phyloP scores from a whole-genome alignment of 345 rosid species.

The Acer saccharum region DNA sequence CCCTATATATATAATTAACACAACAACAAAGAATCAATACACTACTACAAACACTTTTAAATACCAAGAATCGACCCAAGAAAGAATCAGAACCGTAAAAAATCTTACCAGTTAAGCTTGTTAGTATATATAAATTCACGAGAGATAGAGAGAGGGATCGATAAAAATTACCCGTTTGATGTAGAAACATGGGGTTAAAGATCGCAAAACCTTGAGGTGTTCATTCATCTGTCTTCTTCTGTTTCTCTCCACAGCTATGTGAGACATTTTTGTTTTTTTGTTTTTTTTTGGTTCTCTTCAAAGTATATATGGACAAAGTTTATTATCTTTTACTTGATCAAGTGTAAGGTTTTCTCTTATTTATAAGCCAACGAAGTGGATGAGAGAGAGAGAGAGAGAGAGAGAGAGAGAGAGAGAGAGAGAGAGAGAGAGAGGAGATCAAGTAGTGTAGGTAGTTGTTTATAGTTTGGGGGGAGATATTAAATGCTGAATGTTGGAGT shows the following conservation, averaged over 20 bases:
- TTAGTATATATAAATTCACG: no score
- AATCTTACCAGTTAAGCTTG: background rate
- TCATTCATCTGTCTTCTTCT: constrained; percentile 96
- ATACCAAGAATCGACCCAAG: no score
- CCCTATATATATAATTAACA: constrained; percentile 44
- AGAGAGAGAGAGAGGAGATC: background rate
- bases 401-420: no score
- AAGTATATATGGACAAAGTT: background rate
- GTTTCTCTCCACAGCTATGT: constrained; percentile 89
- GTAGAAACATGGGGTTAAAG: constrained; percentile 91
- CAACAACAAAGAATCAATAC: background rate
- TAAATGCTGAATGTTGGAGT: constrained; percentile 55
- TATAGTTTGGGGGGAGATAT: constrained; percentile 5
- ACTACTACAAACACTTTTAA: background rate
- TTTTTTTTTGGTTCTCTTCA: background rate
- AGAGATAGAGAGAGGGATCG: background rate
- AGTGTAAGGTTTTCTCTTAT: background rate
- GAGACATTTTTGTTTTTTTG: constrained; percentile 51
- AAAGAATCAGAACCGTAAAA: background rate
- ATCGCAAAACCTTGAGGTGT: constrained; percentile 81
- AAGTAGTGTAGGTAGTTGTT: background rate
- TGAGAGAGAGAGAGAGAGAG: background rate
- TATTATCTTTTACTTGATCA: background rate
- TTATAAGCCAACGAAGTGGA: constrained; percentile 23
- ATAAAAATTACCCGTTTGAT: constrained; percentile 68